Base-by-base conservation (phyloP, 331 rosid species). In the Saraca asoca region DNA sequence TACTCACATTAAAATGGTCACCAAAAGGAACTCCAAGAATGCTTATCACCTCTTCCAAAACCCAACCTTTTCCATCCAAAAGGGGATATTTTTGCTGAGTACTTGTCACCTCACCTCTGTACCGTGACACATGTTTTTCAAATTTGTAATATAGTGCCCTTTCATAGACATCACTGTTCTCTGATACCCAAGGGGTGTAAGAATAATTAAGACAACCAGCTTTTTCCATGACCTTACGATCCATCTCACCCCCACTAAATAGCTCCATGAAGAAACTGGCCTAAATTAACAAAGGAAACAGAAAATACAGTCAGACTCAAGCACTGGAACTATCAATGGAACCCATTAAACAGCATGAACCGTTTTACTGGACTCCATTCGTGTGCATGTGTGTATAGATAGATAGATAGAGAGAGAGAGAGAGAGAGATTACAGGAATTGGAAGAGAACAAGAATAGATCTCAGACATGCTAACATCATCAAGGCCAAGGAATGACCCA, bases 21-120 rank as follows among this genome's bases (percentile, higher is more conserved):
- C 91, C 92, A 18, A 94, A 87, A 12, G 99, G 88, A 79, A 90
- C 84, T 54, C 93, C 95, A 67, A 88, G 96, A 81, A 94, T 90
- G 50, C 80, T 90, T 91, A 83, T 85, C 59, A 90, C 95, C 82
- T 90, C 99, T 76, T 90, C 88, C 72, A 94, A 71, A 35, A 82
- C 77, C 92, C 95, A 94, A 65, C 95, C 82, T 42, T 82, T 94
- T 71, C 75, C 86, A 19, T 86, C 86, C 50, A 80, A 12, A 53
- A 70, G 75, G 34, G 76, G 85, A 54, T 83, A 55, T 73, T 60
- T 81, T 83, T 88, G 95, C 65, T 94, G 99, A 51, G 84, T 80
- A 56, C 97, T 88, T 4, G 96, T 90, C 64, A 88, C 94, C 79
- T 94, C 92, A 64, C 87, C 99, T 85, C 70, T 85, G 69, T 83